Base-by-base conservation (phyloP, 345 rosid species). In the Mallotus nudiflorus region DNA sequence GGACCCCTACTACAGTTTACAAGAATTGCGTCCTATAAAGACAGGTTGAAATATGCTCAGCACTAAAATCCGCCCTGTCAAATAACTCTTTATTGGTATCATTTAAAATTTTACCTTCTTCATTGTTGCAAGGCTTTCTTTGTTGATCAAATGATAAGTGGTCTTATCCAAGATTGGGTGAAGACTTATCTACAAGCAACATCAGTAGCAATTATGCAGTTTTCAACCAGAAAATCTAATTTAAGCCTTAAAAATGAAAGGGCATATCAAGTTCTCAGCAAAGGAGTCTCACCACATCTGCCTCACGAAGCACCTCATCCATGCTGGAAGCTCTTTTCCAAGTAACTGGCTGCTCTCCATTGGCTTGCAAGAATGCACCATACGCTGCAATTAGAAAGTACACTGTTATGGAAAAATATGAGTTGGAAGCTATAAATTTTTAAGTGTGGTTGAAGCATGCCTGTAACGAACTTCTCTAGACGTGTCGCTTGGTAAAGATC, bases 1-100 rank as follows among this genome's bases (percentile, higher is more conserved):
- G 97, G 99, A 7, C 99, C 99, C 73, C 97, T 85, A 46, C 99
- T 92, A 45, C 99, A 95, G 85, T 95, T 95, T 65, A 92, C 76
- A 73, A 90, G 97, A 80, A 95, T 85, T 42, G 99, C 99, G 82
- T 95, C 99, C 97, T 92, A 73, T 27, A 73, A 40, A 39, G 13
- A 42, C 16, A 68, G 37, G 51, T 53, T 37, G 62, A 12, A n/a
- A 51, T 53, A 58, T 59, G n/a, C 9, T 33, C 15, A 40, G 46
- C 33, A 37, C 14, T 22, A 11, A n/a, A 3, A 33, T 11, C 10
- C 16, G 13, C 28, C 7, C 0, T 22, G 29, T 66, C 27, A 57
- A 46, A 42, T 11, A 44, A 31, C 28, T 55, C 25, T 9, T 19
- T 18, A 28, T 9, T 25, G 54, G 52, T 4, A 55, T 52, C 7